Evolutionary conservation across 768 basidiomycete species (phyloP), one percentile per base, ranked within the genome.

Genomic region (Neoboletus magnificus): DNA sequence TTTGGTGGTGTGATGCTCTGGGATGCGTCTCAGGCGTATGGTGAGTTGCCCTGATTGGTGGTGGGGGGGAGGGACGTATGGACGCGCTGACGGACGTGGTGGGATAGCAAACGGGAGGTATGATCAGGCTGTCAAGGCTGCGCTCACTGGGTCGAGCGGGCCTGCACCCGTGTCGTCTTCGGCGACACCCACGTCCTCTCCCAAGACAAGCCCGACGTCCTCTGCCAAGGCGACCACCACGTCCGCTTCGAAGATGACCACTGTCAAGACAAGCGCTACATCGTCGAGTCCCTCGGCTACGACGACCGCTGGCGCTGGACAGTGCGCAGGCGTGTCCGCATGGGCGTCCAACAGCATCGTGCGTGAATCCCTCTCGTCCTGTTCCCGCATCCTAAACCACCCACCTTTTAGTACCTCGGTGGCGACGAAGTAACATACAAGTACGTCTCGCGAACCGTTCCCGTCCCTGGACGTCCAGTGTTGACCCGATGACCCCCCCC

Each of bases 21-120:
- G 76, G 78, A 78, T 54, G 74, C 71, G 3, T 79, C 76, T 9
- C 74, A 79, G 65, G 79, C 79, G 5, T 73, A 75, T 36, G 67
- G 79, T 79, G 13, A n/a, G 61, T 50, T 10, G 5, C 15, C 6
- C 5, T n/a, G n/a, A n/a, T n/a, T n/a, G n/a, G n/a, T n/a, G n/a
- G n/a, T n/a, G n/a, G n/a, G n/a, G n/a, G n/a, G n/a, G n/a, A n/a
- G n/a, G n/a, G n/a, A n/a, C 5, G 32, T 43, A 7, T 2, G 11
- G 40, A 23, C 9, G 27, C 5, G 11, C 27, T 29, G 30, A 42
- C 36, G 22, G 18, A 9, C 10, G 27, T 12, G 12, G 48, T 1
- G 12, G 11, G 35, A 29, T 48, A 74, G 79, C 78, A 8, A 81
- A 80, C 56, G 69, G 66, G 25, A 69, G 77, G 37, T 80, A 64